Evolutionary conservation across 106 monocot species (phyloP), one percentile per base, ranked within the genome.

Genomic region (Alisma plantagoaquatica): DNA sequence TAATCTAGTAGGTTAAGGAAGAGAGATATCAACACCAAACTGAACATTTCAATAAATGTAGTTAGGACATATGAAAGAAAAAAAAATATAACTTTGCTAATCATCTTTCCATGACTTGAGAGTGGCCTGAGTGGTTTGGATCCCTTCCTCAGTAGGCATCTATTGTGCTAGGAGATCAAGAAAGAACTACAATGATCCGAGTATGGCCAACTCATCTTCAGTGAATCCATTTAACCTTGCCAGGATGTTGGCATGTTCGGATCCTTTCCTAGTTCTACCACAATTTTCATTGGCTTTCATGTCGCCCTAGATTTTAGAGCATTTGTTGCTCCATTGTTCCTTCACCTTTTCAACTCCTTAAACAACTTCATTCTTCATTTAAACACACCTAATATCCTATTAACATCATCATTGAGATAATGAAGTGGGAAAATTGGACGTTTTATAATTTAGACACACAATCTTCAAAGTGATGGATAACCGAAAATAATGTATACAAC

Each of bases 121-220:
- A n/a, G 49, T 74, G 18, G 67, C 46, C 9, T 75, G 61, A 2
- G 66, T 72, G 29, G 62, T 63, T 32, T 70, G 54, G 2, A 48
- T 35, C 52, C 80, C 80, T 61, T 84, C 77, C 44, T 69, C 59
- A 8, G 80, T 84, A 12, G 80, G 71, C 57, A 91, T 52, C 53
- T 91, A 84, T 47, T 80, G 77, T 0, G 72, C 72, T 0, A 91
- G 60, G 41, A 84, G 58, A 69, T 81, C 84, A 51, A 91, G 80
- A 57, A 38, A 65, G 56, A 80, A 84, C 52, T 81, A 74, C 74
- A 91, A 28, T 5, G 84, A 75, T 59, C 77, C 71, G 18, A 91
- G 84, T 49, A 72, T 51, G 11, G 77, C 61, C 38, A 91, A 66
- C 3, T 56, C 60, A 66, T 91, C 91, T 49, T 81, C 77, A 4